Base-by-base conservation (phyloP, 2,329 filamentous ascomycete genomes). In the Spiromastix sp. region DNA sequence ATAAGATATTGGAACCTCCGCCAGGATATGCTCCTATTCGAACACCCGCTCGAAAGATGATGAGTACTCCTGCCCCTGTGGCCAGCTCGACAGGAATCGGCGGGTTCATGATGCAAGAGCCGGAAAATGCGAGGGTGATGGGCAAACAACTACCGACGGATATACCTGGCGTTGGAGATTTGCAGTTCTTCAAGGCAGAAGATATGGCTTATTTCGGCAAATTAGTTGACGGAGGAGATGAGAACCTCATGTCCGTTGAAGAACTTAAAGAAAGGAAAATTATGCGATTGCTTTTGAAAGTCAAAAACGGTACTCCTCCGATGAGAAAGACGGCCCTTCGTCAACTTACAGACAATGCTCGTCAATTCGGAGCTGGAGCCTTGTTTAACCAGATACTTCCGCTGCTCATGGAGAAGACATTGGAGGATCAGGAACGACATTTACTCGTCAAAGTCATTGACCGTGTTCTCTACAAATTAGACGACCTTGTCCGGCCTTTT, bases 151-250 rank as follows among this genome's bases (percentile, higher is more conserved):
- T 70, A 50, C 85, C 89, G 6, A 93, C 85, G 3, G 89, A 96
- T 54, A 95, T 98, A 24, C 87, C 91, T 3, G 91, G 91, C 25
- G 86, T 98, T 32, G 87, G 87, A 25, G 91, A 98, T 57, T 66
- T 98, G 34, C 87, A 95, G 48, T 98, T 96, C 58, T 94, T 98
- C 72, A 98, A 98, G 64, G 77, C 86, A 2, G 91, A 98, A 59
- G 91, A 98, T 60, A 95, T 96, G 86, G 80, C 85, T 25, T 98
- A 98, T 63, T 98, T 98, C 52, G 87, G 89, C 40, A 96, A 98
- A 67, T 74, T 98, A 26, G 89, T 93, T 15, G 91, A 98, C 54
- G 86, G 85, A 24, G 82, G 81, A 17, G 86, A 96, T 48, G 91
- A 98, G 63, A 93, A 89, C 49, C 72, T 78, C 15, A 75, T 98